Base-by-base conservation (phyloP, 345 rosid genomes). In the Mangifera indica region DNA sequence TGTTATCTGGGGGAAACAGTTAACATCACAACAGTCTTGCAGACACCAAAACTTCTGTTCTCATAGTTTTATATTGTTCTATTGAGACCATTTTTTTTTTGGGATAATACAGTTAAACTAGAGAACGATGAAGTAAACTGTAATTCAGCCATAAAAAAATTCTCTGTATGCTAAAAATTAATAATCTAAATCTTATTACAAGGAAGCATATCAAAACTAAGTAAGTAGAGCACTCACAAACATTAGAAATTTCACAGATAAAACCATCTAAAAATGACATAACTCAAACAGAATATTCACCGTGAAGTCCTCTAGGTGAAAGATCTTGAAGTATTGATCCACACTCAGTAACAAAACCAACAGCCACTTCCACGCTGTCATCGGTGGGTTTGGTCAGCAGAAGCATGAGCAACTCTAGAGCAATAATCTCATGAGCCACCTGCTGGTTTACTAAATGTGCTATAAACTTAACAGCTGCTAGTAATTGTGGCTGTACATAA, bases 301-400 rank as follows among this genome's bases (percentile, higher is more conserved):
- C 97, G 77, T 91, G 85, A 63, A 91, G 75, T 78, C 97, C 98
- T 86, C 84, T 95, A 13, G 98, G 96, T 59, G 97, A 84, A 70
- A 89, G 81, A 71, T 92, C 98, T 80, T 89, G 98, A 70, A 92
- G 96, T 75, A 91, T 81, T 2, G 98, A 92, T 67, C 99, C 99
- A 83, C 97, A 87, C 58, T 95, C 97, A 0, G 88, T 91, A 10
- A 92, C 91, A 49, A 95, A 91, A 10, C 98, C 99, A 65, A 88
- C 96, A 72, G 97, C 98, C 17, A 95, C 99, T 81, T 92, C 99
- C 20, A 95, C 99, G 72, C 97, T 95, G 76, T 95, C 97, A 72
- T 91, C 98, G 5, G 92, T 87, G 40, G 96, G 98, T 64, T 83
- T 80, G 79, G 82, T 93, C 59, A 92, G 85, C 84, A 95, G 85